These are phyloP conservation scores for Jackrogersella minutella DNA, from an alignment of 495 filamentous ascomycete species.

Conservation along the genomic window DNA sequence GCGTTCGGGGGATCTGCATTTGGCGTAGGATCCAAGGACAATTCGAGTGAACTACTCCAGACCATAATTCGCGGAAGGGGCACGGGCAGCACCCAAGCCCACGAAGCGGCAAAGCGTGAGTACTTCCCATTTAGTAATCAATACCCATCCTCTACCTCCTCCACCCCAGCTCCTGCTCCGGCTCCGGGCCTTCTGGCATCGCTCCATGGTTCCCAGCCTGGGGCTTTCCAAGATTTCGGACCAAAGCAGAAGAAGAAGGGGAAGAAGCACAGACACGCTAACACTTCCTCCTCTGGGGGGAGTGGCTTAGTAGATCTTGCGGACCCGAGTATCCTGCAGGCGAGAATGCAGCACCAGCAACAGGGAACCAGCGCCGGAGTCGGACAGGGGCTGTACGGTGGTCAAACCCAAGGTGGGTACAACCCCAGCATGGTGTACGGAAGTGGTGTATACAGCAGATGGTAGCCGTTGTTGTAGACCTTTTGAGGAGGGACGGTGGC, in stretches of 20 bases:
- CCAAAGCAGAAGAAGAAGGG: constrained; percentile 99
- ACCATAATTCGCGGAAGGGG: constrained; percentile 68
- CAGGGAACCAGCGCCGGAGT: constrained; percentile 72
- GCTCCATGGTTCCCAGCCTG: constrained; percentile 87
- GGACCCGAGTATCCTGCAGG: constrained; percentile 99
- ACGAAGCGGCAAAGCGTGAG: constrained; percentile 96
- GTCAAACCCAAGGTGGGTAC: constrained; percentile 99
- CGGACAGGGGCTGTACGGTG: constrained; percentile 87
- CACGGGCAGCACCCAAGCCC: constrained; percentile 65
- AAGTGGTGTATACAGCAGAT: constrained; percentile 74
- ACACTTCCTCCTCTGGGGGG: constrained; percentile 99
- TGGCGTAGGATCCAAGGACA: constrained; percentile 67
- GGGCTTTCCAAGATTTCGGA: constrained; percentile 82
- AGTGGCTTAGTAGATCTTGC: constrained; percentile 98
- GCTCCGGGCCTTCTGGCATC: constrained; percentile 85
- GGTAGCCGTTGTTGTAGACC: constrained; percentile 61
- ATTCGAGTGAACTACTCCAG: constrained; percentile 75
- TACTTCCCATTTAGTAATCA: constrained; percentile 80
- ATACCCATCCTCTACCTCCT: constrained; percentile 77
- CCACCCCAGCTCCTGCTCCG: constrained; percentile 88
- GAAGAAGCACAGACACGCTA: constrained; percentile 99
- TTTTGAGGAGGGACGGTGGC: constrained; percentile 26
- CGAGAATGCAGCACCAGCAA: constrained; percentile 88
- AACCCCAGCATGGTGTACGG: constrained; percentile 84
- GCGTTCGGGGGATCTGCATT: constrained; percentile 71